Evolutionary conservation across 352 stramenopile species (phyloP).

Genomic region (Phytophthora capsici): DNA sequence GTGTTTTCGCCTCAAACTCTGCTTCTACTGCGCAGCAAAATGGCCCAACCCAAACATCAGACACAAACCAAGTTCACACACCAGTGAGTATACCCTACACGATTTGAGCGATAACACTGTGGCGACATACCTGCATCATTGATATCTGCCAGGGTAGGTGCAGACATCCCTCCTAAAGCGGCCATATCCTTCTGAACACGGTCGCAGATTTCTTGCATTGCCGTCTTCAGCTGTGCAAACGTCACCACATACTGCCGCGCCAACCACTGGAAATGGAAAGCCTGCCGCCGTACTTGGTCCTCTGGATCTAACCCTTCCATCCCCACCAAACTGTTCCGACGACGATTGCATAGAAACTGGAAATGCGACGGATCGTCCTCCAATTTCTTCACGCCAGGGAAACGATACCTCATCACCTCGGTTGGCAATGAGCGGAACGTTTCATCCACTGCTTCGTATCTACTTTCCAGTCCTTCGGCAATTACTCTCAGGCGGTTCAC

Average conservation of each 20-base stretch:
- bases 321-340: slow-evolving; percentile 33
- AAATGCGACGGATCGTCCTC: slow-evolving; percentile 67
- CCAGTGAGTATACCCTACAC: slow-evolving; percentile 18
- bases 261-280: slow-evolving; percentile 78
- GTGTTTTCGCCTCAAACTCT: slow-evolving; percentile 85
- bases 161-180: slow-evolving; percentile 30
- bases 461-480: slow-evolving; percentile 52
- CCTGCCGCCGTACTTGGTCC: slow-evolving; percentile 51
- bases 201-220: slow-evolving; percentile 57
- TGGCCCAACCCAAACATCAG: slow-evolving; percentile 24
- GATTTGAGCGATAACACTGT: not conserved
- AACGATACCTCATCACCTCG: slow-evolving; percentile 72
- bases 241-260: slow-evolving; percentile 68
- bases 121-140: slow-evolving; percentile 59
- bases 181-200: slow-evolving; percentile 53
- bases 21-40: slow-evolving; percentile 71
- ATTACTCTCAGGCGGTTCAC: slow-evolving; percentile 65
- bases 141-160: slow-evolving; percentile 52
- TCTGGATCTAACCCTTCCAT: slow-evolving; percentile 30
- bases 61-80: slow-evolving; percentile 29
- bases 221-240: slow-evolving; percentile 59
- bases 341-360: slow-evolving; percentile 39
- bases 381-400: slow-evolving; percentile 57
- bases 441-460: slow-evolving; percentile 62
- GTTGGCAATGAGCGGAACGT: slow-evolving; percentile 61